Conservation (phyloP, 2,329 filamentous ascomycete genomes). For the Beauveria bassiana region DNA sequence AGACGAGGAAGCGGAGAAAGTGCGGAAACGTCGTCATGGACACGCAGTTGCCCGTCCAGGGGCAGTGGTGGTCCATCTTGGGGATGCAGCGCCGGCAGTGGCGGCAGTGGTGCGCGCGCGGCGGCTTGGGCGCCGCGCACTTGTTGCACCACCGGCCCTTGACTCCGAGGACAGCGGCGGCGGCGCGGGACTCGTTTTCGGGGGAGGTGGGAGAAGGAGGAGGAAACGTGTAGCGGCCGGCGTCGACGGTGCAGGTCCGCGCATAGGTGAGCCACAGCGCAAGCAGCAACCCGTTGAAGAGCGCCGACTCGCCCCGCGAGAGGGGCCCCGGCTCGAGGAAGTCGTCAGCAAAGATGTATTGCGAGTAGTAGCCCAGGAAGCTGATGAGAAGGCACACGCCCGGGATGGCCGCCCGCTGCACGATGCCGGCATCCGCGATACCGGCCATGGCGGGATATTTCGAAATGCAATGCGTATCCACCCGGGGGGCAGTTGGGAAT, state of each 20-base stretch:
- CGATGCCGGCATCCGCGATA: conserved; percentile 32
- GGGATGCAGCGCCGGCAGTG: conserved; percentile 67
- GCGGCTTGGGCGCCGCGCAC: conserved; percentile 66
- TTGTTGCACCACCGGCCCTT: conserved; percentile 62
- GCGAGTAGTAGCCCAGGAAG: conserved; percentile 66
- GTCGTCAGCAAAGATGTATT: conserved; percentile 57
- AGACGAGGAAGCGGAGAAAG: conserved; percentile 71
- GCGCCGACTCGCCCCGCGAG: conserved; percentile 44
- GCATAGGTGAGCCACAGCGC: conserved; percentile 65
- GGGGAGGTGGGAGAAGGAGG: too few species aligned
- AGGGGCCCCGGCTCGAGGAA: conserved; percentile 55
- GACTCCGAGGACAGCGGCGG: conserved; percentile 21
- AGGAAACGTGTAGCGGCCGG: conserved; percentile 44
- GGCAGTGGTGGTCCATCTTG: conserved; percentile 82
- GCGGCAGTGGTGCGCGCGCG: conserved; percentile 74
- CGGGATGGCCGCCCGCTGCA: conserved; percentile 58
- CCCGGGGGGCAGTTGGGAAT: neutral
- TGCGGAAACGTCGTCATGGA: conserved; percentile 75
- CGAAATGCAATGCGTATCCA: neutral
- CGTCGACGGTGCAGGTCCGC: conserved; percentile 48
- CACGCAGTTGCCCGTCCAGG: conserved; percentile 79
- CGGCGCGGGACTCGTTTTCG: conserved; percentile 18
- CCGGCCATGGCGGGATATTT: conserved; percentile 29
- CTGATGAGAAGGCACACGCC: conserved; percentile 56
- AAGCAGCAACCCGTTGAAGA: conserved; percentile 59